These are phyloP conservation scores for Ustilago shanxiensis DNA, from an alignment of 1,284 basidiomycete species.

Conservation along the genomic window DNA sequence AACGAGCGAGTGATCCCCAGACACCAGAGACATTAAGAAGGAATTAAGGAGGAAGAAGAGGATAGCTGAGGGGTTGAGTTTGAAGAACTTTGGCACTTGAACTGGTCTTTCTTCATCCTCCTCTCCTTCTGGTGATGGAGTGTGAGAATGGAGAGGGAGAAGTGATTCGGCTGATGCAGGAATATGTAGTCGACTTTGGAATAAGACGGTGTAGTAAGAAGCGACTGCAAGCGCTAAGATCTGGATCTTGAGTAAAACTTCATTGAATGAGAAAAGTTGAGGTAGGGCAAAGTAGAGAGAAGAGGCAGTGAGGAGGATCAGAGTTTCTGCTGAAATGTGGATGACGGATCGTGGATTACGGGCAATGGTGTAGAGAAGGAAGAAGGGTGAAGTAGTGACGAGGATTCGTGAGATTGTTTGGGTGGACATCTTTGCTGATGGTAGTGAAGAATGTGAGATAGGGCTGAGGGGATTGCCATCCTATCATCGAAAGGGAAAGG, in stretches of 20 bases:
- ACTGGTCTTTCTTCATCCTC: too few species aligned
- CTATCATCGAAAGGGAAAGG: too few species aligned
- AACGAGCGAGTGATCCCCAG: background rate
- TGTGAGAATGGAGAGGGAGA: too few species aligned
- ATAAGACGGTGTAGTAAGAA: too few species aligned
- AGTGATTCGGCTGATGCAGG: too few species aligned
- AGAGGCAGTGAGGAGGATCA: background rate
- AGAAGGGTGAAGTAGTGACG: background rate
- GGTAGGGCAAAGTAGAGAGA: background rate
- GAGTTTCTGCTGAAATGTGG: slow-evolving; percentile 6
- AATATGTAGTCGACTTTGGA: too few species aligned
- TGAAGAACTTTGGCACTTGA: too few species aligned
- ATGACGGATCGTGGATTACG: background rate
- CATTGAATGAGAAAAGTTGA: background rate
- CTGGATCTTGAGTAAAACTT: background rate
- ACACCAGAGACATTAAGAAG: background rate
- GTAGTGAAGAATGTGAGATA: background rate
- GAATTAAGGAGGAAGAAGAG: background rate
- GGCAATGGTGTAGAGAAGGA: background rate
- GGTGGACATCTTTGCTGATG: too few species aligned
- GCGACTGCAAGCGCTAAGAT: too few species aligned
- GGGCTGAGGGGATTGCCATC: background rate
- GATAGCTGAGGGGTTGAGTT: too few species aligned
- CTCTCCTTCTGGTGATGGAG: too few species aligned
- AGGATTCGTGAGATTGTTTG: too few species aligned